phyloP scores from a whole-genome alignment of 345 rosid genomes.

The Nephelium lappaceum region DNA sequence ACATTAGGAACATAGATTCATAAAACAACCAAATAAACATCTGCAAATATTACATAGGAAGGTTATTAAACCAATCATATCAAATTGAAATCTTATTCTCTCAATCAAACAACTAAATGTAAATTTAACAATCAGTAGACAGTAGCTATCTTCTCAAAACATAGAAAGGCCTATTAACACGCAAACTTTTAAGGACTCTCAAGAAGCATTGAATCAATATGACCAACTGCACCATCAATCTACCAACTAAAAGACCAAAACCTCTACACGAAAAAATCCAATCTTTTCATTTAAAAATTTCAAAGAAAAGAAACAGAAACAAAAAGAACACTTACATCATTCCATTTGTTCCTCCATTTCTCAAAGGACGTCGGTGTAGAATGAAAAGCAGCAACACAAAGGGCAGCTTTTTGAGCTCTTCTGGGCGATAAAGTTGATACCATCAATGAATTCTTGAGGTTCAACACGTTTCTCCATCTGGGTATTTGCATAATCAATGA shows the following conservation, averaged over 20 bases:
- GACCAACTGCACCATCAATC: not conserved
- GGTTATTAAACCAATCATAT: too few relatives aligned
- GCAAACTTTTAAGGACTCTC: not conserved
- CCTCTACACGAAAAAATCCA: not conserved
- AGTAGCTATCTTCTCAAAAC: not conserved
- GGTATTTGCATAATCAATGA: slow-evolving; percentile 47
- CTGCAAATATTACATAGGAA: too few relatives aligned
- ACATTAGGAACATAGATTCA: not conserved
- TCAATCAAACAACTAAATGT: not conserved
- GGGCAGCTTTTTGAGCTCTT: slow-evolving; percentile 18
- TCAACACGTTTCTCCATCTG: slow-evolving; percentile 53
- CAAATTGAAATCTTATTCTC: not conserved
- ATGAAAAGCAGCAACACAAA: slow-evolving; percentile 45
- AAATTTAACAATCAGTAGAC: not conserved
- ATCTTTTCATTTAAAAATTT: not conserved
- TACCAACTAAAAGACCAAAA: not conserved
- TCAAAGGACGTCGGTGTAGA: slow-evolving; percentile 44
- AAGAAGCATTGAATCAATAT: not conserved
- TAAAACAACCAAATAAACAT: too few relatives aligned
- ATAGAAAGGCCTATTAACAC: not conserved
- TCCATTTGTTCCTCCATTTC: slow-evolving; percentile 55
- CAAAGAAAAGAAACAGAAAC: not conserved
- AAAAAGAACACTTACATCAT: slow-evolving; percentile 35
- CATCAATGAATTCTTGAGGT: slow-evolving; percentile 32
- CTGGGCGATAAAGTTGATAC: slow-evolving; percentile 24